These are phyloP conservation scores for Punctularia strigosozonata DNA, from an alignment of 768 basidiomycete genomes.

Conservation along the genomic window DNA sequence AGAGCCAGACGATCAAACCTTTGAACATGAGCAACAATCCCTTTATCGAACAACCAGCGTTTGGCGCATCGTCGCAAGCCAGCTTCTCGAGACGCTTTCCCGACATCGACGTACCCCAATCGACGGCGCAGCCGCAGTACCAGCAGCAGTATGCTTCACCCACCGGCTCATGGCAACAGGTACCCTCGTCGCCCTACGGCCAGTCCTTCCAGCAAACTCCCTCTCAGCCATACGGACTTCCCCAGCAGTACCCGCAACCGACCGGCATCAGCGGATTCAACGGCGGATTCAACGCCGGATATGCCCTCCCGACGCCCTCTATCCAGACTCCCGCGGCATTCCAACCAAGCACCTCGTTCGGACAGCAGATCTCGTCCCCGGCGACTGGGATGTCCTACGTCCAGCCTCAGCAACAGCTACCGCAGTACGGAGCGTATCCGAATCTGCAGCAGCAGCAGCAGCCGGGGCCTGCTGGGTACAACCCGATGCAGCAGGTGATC, in stretches of 20 bases:
- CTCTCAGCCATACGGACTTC: not conserved
- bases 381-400: slow-evolving; percentile 16
- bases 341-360: slow-evolving; percentile 45
- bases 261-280: slow-evolving; percentile 14
- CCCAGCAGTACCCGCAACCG: slow-evolving; percentile 18
- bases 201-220: not conserved
- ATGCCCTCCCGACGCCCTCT: slow-evolving; percentile 16
- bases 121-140: slow-evolving; percentile 21
- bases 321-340: slow-evolving; percentile 18
- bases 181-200: not conserved
- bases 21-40: slow-evolving; percentile 42
- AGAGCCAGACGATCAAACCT: not conserved
- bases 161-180: slow-evolving; percentile 6
- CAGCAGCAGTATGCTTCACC: slow-evolving; percentile 8
- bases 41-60: slow-evolving; percentile 41
- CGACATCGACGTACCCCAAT: slow-evolving; percentile 31
- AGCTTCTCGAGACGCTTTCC: slow-evolving; percentile 36
- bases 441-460: slow-evolving; percentile 16
- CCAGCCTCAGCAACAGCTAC: slow-evolving; percentile 8
- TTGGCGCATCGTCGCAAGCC: not conserved
- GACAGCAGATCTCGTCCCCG: slow-evolving; percentile 53
- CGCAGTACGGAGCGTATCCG: slow-evolving; percentile 3
- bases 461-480: slow-evolving; percentile 18
- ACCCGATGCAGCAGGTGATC: slow-evolving; percentile 10
- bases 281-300: slow-evolving; percentile 5